Base-by-base conservation (phyloP, 228 moss, liverwort and hornwort genomes). In the Sphagnum magellanicum region DNA sequence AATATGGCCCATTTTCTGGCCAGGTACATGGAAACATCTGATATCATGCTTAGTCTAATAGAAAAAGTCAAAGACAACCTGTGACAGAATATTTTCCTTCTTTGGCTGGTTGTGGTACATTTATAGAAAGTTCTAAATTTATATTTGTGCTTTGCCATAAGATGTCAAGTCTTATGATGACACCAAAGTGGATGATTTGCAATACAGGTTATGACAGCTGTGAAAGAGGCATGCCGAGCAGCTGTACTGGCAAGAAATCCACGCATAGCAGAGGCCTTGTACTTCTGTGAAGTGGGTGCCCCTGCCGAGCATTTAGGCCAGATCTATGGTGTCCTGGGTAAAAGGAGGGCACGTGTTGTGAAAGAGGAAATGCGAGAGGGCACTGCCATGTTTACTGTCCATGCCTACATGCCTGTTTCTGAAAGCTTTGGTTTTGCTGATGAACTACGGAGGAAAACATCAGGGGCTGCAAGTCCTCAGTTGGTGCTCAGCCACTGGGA, bases 291-390 rank as follows among this genome's bases (percentile, higher is more conserved):
- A 86, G 88, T 98, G 1, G 77, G 92, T 49, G 88, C 93, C 59
- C 84, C 91, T 0, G 76, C 97, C 16, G 97, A 98, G 71, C 85
- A 89, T 73, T 81, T 98, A 76, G 97, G 97, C 17, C 91, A 91
- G 47, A 89, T 93, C 3, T 98, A 98, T 69, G 91, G 93, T 10
- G 97, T 98, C 58, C 63, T 98, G 72, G 90, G 90, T 64, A 83
- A 82, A 73, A 76, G 91, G 67, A 73, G 97, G 66, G 93, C 91
- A 10, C 90, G 91, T 0, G 85, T 98, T 2, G 71, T 93, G 53
- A 98, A 90, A 76, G 97, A 98, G 77, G 97, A 98, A 76, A 89
- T 98, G 97, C 90, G 81, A 72, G 93, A 98, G 66, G 97, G 93
- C 10, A 80, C 97, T 7, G 97, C 91, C 10, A 73, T 98, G 72